Evolutionary conservation across 345 rosid genomes (phyloP), one percentile per base, ranked within the genome.

Genomic region (Ceriops decandra): DNA sequence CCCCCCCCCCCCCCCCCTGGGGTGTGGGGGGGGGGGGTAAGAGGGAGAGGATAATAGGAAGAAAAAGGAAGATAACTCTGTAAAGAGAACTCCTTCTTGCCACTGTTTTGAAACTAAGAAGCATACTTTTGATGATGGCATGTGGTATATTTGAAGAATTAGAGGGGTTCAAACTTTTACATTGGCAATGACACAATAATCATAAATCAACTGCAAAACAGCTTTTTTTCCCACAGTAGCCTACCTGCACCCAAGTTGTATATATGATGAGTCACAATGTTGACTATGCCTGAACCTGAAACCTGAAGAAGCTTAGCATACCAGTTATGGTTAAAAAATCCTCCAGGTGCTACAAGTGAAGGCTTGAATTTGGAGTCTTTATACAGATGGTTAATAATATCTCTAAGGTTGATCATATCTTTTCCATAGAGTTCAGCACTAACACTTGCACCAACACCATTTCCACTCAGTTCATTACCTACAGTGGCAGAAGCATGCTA

Each of bases 381-480:
- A 70, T 92, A 95, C 66, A 86, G 68, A 52, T 76, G 82, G 67
- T 83, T 53, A 69, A 95, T 78, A 26, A 90, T 84, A 17, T 75
- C 72, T 71, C 70, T 90, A 47, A 95, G 88, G 66, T 65, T 57
- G 73, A 86, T 78, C 81, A 84, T 38, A 70, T 95, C 99, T 85
- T 87, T 90, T 19, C 85, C 99, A 60, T 95, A 95, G 35, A 84
- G 86, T 64, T 82, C 88, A 57, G 80, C 99, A 33, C 74, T 79
- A 30, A 95, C 92, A 26, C 89, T 86, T 49, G 99, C 99, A 13
- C 85, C 96, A 53, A 95, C 52, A 1, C 98, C 97, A 11, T 67
- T 84, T 80, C 99, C 99, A 62, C 92, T 69, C 77, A 95, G 80
- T 82, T 95, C 99, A 16, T 95, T 95, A 77, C 99, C 99, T 95